Percentiles rank a stretch among this genome's conserved stretches.
These are phyloP conservation scores for Paraphoma sp. DNA, from an alignment of 2,329 filamentous ascomycete genomes.

Conservation along the genomic window DNA sequence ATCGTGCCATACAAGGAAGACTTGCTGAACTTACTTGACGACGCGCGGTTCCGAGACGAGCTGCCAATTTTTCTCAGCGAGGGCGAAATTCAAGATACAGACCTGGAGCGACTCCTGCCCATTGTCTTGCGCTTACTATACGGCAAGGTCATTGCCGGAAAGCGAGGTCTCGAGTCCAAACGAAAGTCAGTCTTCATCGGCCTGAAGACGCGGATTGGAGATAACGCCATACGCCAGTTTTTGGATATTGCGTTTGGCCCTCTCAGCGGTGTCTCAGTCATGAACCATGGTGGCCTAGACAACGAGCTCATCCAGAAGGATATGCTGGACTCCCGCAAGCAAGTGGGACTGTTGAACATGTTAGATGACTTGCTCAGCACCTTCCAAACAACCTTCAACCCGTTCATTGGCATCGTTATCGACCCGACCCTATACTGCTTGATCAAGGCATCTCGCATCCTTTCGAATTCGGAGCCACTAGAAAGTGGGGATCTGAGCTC, in stretches of 20 bases:
- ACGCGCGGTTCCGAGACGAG: constrained; percentile 90
- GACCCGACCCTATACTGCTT: constrained; percentile 84
- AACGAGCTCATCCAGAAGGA: constrained; percentile 55
- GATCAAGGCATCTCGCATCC: constrained; percentile 65
- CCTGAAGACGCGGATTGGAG: constrained; percentile 73
- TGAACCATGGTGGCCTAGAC: constrained; percentile 59
- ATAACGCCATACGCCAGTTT: constrained; percentile 79
- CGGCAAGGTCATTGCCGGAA: constrained; percentile 84
- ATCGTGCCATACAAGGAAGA: constrained; percentile 84
- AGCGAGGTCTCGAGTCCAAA: constrained; percentile 80
- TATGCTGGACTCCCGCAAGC: constrained; percentile 73
- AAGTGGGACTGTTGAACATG: constrained; percentile 92
- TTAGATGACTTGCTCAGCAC: constrained; percentile 84
- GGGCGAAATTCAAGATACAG: constrained; percentile 73
- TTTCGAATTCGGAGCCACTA: constrained; percentile 25
- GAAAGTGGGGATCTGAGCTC: constrained; percentile 37
- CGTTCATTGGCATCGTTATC: constrained; percentile 72
- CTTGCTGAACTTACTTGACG: constrained; percentile 84
- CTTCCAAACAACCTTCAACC: constrained; percentile 74
- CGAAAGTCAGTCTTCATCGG: constrained; percentile 77
- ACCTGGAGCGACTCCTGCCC: constrained; percentile 79
- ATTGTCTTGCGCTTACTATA: constrained; percentile 87
- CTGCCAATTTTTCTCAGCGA: constrained; percentile 81
- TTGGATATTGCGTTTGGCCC: constrained; percentile 80
- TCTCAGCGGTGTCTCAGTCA: constrained; percentile 66